Percentiles rank a stretch among this genome's conserved stretches.
phyloP scores from a whole-genome alignment of 1,139 yeast species.

The Suhomyces ambrosiae region DNA sequence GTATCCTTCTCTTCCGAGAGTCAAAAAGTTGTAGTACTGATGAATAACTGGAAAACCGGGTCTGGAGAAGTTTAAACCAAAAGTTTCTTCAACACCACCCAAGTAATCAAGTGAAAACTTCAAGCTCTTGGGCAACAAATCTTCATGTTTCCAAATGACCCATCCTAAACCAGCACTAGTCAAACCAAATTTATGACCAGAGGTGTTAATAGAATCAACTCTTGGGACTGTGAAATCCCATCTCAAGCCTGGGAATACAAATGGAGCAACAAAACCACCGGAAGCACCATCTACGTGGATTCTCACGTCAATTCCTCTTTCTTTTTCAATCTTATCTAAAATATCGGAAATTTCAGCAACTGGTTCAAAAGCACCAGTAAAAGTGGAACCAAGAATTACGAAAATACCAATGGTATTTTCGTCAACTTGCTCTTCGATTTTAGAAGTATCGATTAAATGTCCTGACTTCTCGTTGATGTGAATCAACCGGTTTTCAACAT shows the following conservation, averaged over 20 bases:
- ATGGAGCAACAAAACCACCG: slow-evolving; percentile 89
- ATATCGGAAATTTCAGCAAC: slow-evolving; percentile 61
- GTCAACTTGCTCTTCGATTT: slow-evolving; percentile 67
- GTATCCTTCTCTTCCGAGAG: slow-evolving; percentile 73
- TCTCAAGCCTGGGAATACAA: slow-evolving; percentile 66
- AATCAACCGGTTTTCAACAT: slow-evolving; percentile 80
- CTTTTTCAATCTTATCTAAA: slow-evolving; percentile 67
- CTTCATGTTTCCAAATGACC: slow-evolving; percentile 77
- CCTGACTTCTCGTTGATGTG: slow-evolving; percentile 62
- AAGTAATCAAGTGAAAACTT: slow-evolving; percentile 80
- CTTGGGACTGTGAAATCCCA: slow-evolving; percentile 85
- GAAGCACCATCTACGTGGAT: slow-evolving; percentile 95
- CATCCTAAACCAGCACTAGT: slow-evolving; percentile 92
- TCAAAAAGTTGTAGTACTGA: slow-evolving; percentile 80
- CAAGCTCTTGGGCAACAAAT: slow-evolving; percentile 66
- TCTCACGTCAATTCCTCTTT: slow-evolving; percentile 69
- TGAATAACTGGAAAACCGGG: slow-evolving; percentile 91
- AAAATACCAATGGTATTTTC: slow-evolving; percentile 93
- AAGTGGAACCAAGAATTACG: slow-evolving; percentile 88
- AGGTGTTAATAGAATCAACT: slow-evolving; percentile 84
- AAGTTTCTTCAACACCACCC: slow-evolving; percentile 89
- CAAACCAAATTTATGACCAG: slow-evolving; percentile 92
- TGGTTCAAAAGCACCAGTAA: slow-evolving; percentile 89
- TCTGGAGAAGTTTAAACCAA: slow-evolving; percentile 83
- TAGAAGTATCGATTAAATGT: slow-evolving; percentile 62